A percentile compares a stretch with the other conserved stretches of the same genome.
These are phyloP conservation scores for Phytophthora agathidicida DNA, from an alignment of 352 stramenopile species.

Conservation along the genomic window DNA sequence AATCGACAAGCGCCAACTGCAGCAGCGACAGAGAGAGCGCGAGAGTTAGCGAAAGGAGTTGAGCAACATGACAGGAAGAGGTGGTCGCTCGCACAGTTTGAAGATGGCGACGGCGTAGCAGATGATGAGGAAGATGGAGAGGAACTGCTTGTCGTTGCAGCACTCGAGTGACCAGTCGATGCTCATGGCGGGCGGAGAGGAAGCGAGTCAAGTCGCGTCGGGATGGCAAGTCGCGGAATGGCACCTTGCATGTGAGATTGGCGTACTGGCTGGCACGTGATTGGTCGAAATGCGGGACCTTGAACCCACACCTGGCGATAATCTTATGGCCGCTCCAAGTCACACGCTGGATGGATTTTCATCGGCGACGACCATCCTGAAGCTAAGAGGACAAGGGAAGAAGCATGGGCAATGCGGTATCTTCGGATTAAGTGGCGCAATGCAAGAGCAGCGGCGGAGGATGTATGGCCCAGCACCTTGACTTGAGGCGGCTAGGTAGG, in stretches of 20 bases:
- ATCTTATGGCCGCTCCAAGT: conserved; percentile 8
- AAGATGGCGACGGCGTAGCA: conserved; percentile 88
- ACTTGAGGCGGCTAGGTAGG: no score
- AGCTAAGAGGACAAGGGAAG: not conserved
- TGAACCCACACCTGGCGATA: conserved; percentile 1
- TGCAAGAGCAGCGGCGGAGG: no score
- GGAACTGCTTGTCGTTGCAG: conserved; percentile 90
- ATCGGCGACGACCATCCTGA: not conserved
- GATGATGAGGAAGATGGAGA: conserved; percentile 89
- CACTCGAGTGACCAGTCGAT: conserved; percentile 75
- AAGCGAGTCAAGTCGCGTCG: not conserved
- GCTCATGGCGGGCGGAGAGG: conserved; percentile 21
- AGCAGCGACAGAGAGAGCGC: conserved; percentile 12
- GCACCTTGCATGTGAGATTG: not conserved
- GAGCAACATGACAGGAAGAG: not conserved
- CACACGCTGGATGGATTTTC: conserved; percentile 26
- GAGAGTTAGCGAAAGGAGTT: not conserved
- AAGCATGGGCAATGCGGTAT: no score
- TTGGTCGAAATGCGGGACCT: conserved; percentile 22
- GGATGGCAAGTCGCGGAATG: conserved; percentile 22
- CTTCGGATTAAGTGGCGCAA: no score
- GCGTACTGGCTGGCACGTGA: conserved; percentile 17
- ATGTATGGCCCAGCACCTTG: no score
- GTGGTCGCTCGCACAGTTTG: conserved; percentile 64
- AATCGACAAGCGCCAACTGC: conserved; percentile 84